phyloP scores from a whole-genome alignment of 495 filamentous ascomycete genomes.

The Podospora appendiculata region DNA sequence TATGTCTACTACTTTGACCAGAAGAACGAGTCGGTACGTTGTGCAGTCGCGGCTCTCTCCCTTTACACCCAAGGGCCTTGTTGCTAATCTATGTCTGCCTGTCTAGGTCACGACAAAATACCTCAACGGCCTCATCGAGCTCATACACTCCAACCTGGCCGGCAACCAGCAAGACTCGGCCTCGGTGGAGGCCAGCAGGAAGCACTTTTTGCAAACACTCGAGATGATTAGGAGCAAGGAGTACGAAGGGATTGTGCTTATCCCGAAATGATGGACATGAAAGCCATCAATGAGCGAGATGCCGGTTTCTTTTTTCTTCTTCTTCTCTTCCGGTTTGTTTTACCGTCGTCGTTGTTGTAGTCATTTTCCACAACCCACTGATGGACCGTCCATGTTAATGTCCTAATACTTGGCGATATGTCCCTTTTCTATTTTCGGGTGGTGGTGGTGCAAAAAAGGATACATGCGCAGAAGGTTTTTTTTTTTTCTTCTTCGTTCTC shows the following conservation, averaged over 20 bases:
- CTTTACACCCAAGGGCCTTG: background rate
- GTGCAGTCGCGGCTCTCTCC: background rate
- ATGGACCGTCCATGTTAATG: too few species aligned
- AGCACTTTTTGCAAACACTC: conserved; percentile 88
- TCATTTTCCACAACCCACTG: too few species aligned
- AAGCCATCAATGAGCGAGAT: too few species aligned
- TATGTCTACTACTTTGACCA: conserved; percentile 99
- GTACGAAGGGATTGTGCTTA: conserved; percentile 82
- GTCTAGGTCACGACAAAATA: conserved; percentile 89
- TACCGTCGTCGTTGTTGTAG: too few species aligned
- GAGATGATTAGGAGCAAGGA: conserved; percentile 87
- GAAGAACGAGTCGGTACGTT: conserved; percentile 86
- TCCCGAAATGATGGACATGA: conserved; percentile 48
- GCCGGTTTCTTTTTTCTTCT: too few species aligned
- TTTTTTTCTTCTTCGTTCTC: too few species aligned
- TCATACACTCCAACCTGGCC: conserved; percentile 87
- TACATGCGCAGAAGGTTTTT: too few species aligned
- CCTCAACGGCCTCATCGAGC: conserved; percentile 93
- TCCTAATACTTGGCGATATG: too few species aligned
- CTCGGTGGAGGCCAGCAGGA: conserved; percentile 73
- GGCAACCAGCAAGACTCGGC: conserved; percentile 76
- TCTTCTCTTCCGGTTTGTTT: too few species aligned
- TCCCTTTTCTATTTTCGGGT: too few species aligned
- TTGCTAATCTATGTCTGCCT: background rate
- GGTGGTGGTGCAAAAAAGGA: too few species aligned